Base-by-base conservation (phyloP, 352 stramenopile species). In the Pythium aquatile region DNA sequence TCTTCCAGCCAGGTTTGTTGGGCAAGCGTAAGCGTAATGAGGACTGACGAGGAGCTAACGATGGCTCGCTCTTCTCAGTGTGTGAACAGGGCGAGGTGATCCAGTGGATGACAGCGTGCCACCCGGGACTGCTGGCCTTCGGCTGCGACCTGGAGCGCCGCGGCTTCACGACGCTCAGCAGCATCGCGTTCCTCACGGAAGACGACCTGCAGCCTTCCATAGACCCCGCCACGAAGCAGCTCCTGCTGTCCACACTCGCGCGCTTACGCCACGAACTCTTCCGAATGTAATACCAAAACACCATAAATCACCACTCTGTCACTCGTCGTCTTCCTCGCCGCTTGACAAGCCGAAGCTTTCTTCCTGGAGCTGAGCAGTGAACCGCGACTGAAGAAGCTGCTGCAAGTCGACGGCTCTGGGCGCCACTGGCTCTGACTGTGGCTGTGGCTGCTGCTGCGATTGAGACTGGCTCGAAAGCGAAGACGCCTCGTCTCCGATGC, bases 31-130 rank as follows among this genome's bases (percentile, higher is more conserved):
- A 39, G 17, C 37, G 24, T 59, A 28, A n/a, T 54, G 26, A 10
- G 10, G 39, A 42, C 7, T 64, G 4, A 32, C 20, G 20, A 24
- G 20, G 20, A 11, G 17, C 35, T 59, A 17, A 48, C 20, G 32
- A 40, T 24, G 20, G 20, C 20, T 28, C n/a, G 5, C 26, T 26
- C 14, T 17, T 40, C 20, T 26, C 35, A 90, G 83, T 94, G 42
- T 90, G 81, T 58, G 81, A 90, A 30, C 81, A 94, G 67, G 77
- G 83, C 29, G 83, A 92, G 54, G 85, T 94, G 33, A 77, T 94
- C 51, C 83, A 94, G 72, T 94, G 85, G 83, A 90, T 92, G 79
- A 87, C 68, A 39, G 85, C 85, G n/a, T 90, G 83, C 40, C 78
- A 91, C 61, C 73, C 78, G 16, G 78, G 78, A 9, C 68, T 94